Conservation (phyloP, 2,329 filamentous ascomycete genomes). For the Cordyceps farinosa region DNA sequence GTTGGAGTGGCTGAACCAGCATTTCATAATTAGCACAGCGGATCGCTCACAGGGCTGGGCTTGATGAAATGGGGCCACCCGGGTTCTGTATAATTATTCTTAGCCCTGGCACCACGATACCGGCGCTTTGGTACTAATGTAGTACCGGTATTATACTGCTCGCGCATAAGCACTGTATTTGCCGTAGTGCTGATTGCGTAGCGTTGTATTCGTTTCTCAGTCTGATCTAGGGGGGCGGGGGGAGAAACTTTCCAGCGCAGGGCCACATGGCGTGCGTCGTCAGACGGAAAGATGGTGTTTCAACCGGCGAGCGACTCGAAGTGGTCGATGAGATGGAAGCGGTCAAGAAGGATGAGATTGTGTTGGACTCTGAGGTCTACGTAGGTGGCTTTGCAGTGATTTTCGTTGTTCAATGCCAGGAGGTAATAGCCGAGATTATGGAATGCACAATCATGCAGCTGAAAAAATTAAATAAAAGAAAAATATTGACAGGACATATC, state of each 20-base stretch:
- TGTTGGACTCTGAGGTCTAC: neutral
- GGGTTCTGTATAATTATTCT: neutral
- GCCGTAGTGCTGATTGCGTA: conserved; percentile 8
- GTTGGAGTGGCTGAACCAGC: neutral
- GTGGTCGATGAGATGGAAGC: neutral
- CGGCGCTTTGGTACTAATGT: neutral
- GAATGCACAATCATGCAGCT: too few relatives aligned
- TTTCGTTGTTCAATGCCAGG: too few relatives aligned
- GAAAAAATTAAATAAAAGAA: neutral
- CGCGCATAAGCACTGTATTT: conserved; percentile 8
- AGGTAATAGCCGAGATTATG: neutral
- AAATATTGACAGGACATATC: neutral
- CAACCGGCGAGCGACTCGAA: neutral
- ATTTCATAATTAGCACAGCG: neutral
- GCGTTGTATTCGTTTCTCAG: neutral
- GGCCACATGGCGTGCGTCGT: neutral
- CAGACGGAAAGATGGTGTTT: neutral
- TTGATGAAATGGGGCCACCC: neutral
- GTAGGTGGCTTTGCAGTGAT: neutral
- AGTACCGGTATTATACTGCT: neutral
- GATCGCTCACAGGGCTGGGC: conserved; percentile 15
- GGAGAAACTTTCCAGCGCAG: neutral
- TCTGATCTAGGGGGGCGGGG: neutral
- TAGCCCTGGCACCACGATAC: neutral
- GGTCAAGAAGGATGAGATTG: neutral